Evolutionary conservation across 257 asterid species (phyloP).

Genomic region (Primulina eburnea): DNA sequence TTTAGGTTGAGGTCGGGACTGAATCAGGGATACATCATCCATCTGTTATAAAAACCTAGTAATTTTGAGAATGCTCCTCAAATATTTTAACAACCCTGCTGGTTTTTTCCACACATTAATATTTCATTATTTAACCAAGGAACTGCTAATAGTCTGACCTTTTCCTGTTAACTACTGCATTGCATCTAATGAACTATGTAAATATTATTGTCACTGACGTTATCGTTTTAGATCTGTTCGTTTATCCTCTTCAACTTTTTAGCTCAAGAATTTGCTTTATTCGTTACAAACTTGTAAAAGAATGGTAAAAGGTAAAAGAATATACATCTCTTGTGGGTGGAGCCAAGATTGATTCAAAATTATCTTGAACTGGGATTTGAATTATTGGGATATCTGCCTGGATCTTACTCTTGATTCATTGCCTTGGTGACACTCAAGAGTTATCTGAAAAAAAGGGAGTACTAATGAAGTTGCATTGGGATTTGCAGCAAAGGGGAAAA

Average conservation of each 20-base stretch:
- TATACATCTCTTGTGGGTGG: slow-evolving; percentile 34
- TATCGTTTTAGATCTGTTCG: not conserved
- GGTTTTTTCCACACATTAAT: not conserved
- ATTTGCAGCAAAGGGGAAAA: slow-evolving; percentile 49
- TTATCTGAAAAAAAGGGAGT: slow-evolving; percentile 32
- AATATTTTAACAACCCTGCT: not conserved
- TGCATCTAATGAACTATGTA: not conserved
- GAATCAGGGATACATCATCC: slow-evolving; percentile 11
- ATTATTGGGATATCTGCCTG: slow-evolving; percentile 9
- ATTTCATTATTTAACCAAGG: not conserved
- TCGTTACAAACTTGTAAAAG: slow-evolving; percentile 27
- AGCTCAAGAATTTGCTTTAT: slow-evolving; percentile 29
- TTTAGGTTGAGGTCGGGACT: slow-evolving; percentile 13
- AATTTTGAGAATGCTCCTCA: not conserved
- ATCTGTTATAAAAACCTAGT: not conserved
- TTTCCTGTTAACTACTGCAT: not conserved
- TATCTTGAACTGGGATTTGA: slow-evolving; percentile 23
- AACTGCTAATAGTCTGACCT: not conserved
- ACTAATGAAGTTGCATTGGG: slow-evolving; percentile 42
- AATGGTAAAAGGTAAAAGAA: slow-evolving; percentile 36
- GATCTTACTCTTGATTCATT: slow-evolving; percentile 35
- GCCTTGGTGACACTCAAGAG: slow-evolving; percentile 46
- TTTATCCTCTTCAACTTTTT: slow-evolving; percentile 17
- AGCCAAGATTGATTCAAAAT: slow-evolving; percentile 34
- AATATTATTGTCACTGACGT: not conserved